These are phyloP conservation scores for Cordyceps farinosa DNA, from an alignment of 2,329 filamentous ascomycete species.

Conservation along the genomic window DNA sequence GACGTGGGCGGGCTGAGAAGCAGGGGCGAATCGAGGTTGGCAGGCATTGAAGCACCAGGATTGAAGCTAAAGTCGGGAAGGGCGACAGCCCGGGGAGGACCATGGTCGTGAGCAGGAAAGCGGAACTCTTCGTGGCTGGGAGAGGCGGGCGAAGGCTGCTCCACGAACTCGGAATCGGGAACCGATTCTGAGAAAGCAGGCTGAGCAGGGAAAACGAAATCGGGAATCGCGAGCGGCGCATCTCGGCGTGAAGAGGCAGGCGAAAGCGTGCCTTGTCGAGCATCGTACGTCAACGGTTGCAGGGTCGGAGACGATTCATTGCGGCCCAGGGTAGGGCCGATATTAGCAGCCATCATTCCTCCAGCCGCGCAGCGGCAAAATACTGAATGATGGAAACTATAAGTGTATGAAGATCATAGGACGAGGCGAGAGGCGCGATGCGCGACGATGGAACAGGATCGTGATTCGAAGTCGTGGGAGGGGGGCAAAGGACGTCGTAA, in stretches of 20 bases:
- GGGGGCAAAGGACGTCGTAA: conserved; percentile 5
- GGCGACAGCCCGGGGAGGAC: conserved; percentile 35
- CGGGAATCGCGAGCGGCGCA: conserved; percentile 55
- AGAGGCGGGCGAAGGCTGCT: not conserved
- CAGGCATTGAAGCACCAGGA: conserved; percentile 39
- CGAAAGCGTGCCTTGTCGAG: not conserved
- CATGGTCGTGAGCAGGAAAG: conserved; percentile 30
- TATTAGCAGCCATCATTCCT: conserved; percentile 42
- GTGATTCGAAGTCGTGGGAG: conserved; percentile 18
- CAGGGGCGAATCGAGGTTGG: conserved; percentile 31
- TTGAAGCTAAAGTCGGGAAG: conserved; percentile 57
- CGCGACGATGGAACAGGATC: conserved; percentile 7
- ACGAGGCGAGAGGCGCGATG: conserved; percentile 20
- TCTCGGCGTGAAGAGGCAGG: conserved; percentile 14
- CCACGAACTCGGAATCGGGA: not conserved
- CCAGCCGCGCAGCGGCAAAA: conserved; percentile 49
- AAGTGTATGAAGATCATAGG: conserved; percentile 38
- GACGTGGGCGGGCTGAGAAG: conserved; percentile 54
- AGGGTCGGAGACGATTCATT: conserved; percentile 26
- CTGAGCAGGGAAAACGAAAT: conserved; percentile 59
- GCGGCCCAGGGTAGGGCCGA: conserved; percentile 35
- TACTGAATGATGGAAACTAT: conserved; percentile 34
- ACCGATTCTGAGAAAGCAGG: conserved; percentile 42
- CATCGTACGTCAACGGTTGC: conserved; percentile 9
- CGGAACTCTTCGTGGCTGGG: conserved; percentile 32